Conservation (phyloP, 768 basidiomycete species). For the Rhizopogon vulgaris region DNA sequence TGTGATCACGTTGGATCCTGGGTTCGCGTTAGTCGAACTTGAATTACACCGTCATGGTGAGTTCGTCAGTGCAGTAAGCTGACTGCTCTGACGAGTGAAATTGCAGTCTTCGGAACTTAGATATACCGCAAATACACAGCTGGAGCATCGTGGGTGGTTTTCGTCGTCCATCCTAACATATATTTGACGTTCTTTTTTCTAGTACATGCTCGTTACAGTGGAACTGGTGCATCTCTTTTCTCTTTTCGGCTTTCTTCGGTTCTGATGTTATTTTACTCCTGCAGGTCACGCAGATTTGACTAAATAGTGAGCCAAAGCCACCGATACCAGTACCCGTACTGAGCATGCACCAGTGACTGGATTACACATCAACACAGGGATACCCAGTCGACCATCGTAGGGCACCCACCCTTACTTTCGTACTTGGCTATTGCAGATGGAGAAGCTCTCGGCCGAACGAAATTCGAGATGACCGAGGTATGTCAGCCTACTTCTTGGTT, state of each 20-base stretch:
- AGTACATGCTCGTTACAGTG: conserved; percentile 96
- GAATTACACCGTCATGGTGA: conserved; percentile 17
- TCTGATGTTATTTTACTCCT: conserved; percentile 8
- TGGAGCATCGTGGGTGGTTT: conserved; percentile 76
- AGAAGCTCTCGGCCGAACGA: conserved; percentile 81
- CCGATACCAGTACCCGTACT: conserved; percentile 9
- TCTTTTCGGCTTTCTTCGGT: background rate
- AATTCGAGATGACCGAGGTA: conserved; percentile 96
- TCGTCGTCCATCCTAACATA: background rate
- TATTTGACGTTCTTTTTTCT: conserved; percentile 11
- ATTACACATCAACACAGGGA: conserved; percentile 96
- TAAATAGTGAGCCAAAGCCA: conserved; percentile 70
- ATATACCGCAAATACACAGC: conserved; percentile 94
- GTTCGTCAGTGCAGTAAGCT: conserved; percentile 3
- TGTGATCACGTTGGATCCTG: too few relatives aligned
- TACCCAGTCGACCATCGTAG: conserved; percentile 87
- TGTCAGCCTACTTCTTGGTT: background rate
- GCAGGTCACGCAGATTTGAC: conserved; percentile 93
- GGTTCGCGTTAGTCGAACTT: too few relatives aligned
- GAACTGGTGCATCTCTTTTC: conserved; percentile 62
- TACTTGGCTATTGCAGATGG: conserved; percentile 93
- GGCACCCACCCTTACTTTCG: conserved; percentile 80
- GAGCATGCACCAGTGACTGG: conserved; percentile 70
- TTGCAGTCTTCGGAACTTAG: conserved; percentile 81
- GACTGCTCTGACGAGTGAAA: background rate